phyloP scores from a whole-genome alignment of 2,329 filamentous ascomycete species.

The Ascochyta viciae-villosae region DNA sequence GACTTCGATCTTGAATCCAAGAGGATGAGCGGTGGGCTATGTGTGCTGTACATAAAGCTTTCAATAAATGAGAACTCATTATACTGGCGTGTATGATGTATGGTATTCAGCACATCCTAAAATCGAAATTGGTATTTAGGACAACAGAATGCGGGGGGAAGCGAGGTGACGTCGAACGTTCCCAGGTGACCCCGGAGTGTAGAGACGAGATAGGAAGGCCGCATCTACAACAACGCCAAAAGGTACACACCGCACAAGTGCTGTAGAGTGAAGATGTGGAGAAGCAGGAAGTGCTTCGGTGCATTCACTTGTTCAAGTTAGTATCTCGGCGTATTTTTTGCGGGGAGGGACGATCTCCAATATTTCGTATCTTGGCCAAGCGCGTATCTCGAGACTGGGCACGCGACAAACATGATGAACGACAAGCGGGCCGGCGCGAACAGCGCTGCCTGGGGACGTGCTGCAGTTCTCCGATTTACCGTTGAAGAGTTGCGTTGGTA shows the following conservation, averaged over 20 bases:
- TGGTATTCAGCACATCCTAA: background rate
- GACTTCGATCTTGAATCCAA: background rate
- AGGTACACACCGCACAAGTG: constrained; percentile 6
- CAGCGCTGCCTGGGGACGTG: background rate
- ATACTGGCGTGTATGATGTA: background rate
- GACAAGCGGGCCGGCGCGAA: background rate
- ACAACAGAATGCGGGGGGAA: constrained; percentile 16
- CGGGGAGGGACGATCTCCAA: constrained; percentile 25
- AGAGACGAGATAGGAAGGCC: constrained; percentile 15
- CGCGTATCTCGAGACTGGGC: constrained; percentile 6
- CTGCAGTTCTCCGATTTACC: background rate
- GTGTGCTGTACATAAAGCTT: background rate
- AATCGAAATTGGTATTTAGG: background rate
- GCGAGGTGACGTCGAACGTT: constrained; percentile 8
- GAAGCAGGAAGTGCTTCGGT: constrained; percentile 18
- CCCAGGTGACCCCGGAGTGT: constrained; percentile 17
- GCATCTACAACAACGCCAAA: constrained; percentile 3
- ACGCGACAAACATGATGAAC: constrained; percentile 10
- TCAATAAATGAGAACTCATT: background rate
- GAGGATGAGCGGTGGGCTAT: background rate
- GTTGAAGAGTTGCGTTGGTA: background rate
- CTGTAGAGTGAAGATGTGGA: constrained; percentile 5
- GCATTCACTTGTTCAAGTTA: constrained; percentile 13
- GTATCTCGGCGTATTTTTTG: constrained; percentile 17
- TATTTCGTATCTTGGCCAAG: constrained; percentile 13